These are phyloP conservation scores for Fusarium anthophilum DNA, from an alignment of 2,329 filamentous ascomycete genomes.

Conservation along the genomic window DNA sequence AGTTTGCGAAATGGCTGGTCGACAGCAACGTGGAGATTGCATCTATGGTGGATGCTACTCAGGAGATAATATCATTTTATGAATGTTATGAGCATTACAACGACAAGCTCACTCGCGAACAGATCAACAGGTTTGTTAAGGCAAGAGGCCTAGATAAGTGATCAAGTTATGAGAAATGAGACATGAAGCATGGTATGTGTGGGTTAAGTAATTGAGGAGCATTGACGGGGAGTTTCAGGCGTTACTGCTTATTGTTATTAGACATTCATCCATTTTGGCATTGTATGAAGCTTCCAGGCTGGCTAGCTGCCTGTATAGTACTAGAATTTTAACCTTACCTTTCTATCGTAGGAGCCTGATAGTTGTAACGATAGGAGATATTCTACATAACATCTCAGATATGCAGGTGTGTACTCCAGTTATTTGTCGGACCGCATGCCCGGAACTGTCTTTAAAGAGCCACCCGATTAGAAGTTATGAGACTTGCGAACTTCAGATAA, in stretches of 20 bases:
- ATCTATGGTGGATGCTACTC: conserved; percentile 86
- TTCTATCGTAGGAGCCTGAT: neutral
- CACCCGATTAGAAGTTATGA: neutral
- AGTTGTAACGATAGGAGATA: neutral
- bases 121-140: conserved; percentile 68
- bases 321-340: neutral
- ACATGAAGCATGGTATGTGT: conserved; percentile 31
- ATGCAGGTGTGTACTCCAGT: neutral
- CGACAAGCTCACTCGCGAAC: conserved; percentile 66
- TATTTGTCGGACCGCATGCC: neutral
- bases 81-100: conserved; percentile 72
- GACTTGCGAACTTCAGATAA: neutral
- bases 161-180: conserved; percentile 38
- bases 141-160: conserved; percentile 65
- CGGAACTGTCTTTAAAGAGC: neutral
- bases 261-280: neutral
- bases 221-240: conserved; percentile 24
- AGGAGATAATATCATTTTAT: conserved; percentile 91
- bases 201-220: neutral
- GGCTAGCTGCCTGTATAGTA: neutral
- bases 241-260: neutral
- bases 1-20: conserved; percentile 79
- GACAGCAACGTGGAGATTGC: conserved; percentile 88
- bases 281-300: neutral
- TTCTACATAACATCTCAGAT: neutral